phyloP scores from a whole-genome alignment of 495 filamentous ascomycete genomes.

The Hypoxylon lienhwacheense region DNA sequence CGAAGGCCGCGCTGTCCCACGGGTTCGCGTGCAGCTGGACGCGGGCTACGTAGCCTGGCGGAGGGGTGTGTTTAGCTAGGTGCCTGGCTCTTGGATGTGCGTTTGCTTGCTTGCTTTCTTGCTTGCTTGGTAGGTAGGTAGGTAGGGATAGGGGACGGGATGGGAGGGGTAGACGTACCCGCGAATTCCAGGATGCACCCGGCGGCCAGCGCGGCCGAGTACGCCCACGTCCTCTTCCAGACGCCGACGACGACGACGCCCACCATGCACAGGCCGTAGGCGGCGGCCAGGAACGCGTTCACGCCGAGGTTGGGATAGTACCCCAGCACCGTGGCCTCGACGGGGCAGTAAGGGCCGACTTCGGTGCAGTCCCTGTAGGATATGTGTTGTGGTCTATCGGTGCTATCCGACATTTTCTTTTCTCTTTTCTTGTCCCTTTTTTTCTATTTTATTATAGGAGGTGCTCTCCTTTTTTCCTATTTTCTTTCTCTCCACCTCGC shows the following conservation, averaged over 20 bases:
- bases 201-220: slow-evolving; percentile 53
- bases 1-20: slow-evolving; percentile 60
- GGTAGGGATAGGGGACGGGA: not conserved
- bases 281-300: slow-evolving; percentile 62
- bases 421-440: slow-evolving; percentile 9
- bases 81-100: no score
- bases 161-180: slow-evolving; percentile 30
- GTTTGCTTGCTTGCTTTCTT: no score
- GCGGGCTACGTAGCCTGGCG: slow-evolving; percentile 61
- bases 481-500: no score
- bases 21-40: slow-evolving; percentile 63
- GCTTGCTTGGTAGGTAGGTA: not conserved
- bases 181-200: slow-evolving; percentile 50
- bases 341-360: slow-evolving; percentile 57
- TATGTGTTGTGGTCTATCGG: slow-evolving; percentile 12
- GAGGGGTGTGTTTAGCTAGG: no score
- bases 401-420: slow-evolving; percentile 31
- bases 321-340: slow-evolving; percentile 64
- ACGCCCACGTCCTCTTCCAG: slow-evolving; percentile 64
- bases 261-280: slow-evolving; percentile 55
- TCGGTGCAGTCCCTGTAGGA: slow-evolving; percentile 51
- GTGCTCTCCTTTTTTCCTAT: not conserved
- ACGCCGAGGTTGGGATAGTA: slow-evolving; percentile 66
- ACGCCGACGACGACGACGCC: slow-evolving; percentile 54
- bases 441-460: not conserved